Base-by-base conservation (phyloP, 2,329 filamentous ascomycete species). In the Trichoderma endophyticum region DNA sequence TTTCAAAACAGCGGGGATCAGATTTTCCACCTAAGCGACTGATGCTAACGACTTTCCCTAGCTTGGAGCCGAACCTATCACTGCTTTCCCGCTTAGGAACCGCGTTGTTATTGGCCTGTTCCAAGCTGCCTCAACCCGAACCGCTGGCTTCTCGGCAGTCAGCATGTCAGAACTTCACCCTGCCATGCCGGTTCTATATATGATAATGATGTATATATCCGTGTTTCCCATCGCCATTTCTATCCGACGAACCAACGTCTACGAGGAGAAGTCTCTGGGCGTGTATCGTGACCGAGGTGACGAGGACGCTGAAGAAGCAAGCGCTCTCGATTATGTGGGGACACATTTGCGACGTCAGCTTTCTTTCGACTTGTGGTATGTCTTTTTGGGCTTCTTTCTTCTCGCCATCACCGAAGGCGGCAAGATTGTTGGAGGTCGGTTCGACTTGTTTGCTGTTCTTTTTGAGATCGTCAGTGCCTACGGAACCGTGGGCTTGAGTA, bases 191-290 rank as follows among this genome's bases (percentile, higher is more conserved):
- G 94, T 97, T 15, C 93, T 94, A 28, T 98, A 98, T 83, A 85
- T 98, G 82, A 91, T 98, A 81, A 98, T 98, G 96, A 98, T 98
- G 96, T 98, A 98, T 82, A 97, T 98, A 74, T 97, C 95, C 72
- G 93, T 98, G 73, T 97, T 97, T 77, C 95, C 95, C 6, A 97
- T 98, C 76, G 95, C 96, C 79, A 98, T 98, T 77, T 96, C 93
- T 7, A 92, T 98, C 77, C 94, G 95, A 68, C 88, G 93, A 75
- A 98, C 95, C 72, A 98, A 98, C 79, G 95, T 98, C 3, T 98
- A 98, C 83, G 95, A 98, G 81, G 95, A 98, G 79, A 93, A 91
- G 75, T 93, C 91, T 0, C 87, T 96, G 0, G 93, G 93, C 6
- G 89, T 97, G 34, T 94, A 92, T 78, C 84, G 83, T 64, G 83